Evolutionary conservation across 257 asterid species (phyloP).

Genomic region (Capsicum baccatum): DNA sequence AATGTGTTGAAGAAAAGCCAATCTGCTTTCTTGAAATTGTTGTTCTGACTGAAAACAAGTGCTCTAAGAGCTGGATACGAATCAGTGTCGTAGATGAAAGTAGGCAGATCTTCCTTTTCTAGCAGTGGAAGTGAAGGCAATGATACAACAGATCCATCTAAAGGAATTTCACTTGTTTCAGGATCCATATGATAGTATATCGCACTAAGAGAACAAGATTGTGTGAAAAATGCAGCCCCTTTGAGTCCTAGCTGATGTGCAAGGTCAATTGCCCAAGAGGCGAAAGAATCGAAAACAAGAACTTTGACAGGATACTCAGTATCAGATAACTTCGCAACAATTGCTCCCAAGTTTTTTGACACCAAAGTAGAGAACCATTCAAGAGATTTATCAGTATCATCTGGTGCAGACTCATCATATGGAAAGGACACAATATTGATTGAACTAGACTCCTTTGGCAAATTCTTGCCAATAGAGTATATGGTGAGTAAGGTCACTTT

Average conservation of each 20-base stretch:
- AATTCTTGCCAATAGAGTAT: not conserved
- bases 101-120: slow-evolving; percentile 45
- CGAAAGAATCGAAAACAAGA: slow-evolving; percentile 38
- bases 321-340: no score
- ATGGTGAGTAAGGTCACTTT: slow-evolving; percentile 40
- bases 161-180: slow-evolving; percentile 36
- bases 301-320: slow-evolving; percentile 28
- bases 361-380: no score
- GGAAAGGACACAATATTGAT: slow-evolving; percentile 40
- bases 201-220: slow-evolving; percentile 45
- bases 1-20: slow-evolving; percentile 54
- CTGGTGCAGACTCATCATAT: slow-evolving; percentile 17
- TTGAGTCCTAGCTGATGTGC: slow-evolving; percentile 35
- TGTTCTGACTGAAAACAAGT: slow-evolving; percentile 34
- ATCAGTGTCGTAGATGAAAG: slow-evolving; percentile 30
- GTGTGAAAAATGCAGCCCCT: slow-evolving; percentile 51
- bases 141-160: slow-evolving; percentile 23
- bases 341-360: no score
- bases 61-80: slow-evolving; percentile 35
- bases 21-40: slow-evolving; percentile 46
- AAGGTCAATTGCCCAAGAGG: slow-evolving; percentile 35
- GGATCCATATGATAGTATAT: slow-evolving; percentile 45
- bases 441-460: slow-evolving; percentile 24
- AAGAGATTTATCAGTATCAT: no score
- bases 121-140: slow-evolving; percentile 43